Percentiles rank a stretch among this genome's conserved stretches.
phyloP scores from a whole-genome alignment of 805 yeast genomes.

The Lachancea meyersii region DNA sequence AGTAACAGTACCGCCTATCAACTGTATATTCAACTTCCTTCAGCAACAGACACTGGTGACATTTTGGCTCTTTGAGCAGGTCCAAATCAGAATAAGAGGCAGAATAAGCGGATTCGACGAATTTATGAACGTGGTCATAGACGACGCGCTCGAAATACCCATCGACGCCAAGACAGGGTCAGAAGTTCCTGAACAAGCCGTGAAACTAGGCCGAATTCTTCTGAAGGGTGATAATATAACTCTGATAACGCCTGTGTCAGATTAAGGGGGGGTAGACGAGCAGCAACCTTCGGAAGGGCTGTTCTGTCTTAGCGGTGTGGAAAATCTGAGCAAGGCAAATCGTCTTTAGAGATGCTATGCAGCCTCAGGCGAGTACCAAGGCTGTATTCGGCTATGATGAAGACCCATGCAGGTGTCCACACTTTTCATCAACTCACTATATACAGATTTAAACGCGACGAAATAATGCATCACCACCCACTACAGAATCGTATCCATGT shows the following conservation, averaged over 20 bases:
- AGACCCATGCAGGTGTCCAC: background rate
- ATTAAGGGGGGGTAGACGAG: background rate
- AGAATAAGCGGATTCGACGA: constrained; percentile 91
- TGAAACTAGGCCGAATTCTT: constrained; percentile 64
- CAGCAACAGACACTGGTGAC: constrained; percentile 77
- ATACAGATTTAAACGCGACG: constrained; percentile 1
- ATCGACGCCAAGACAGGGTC: constrained; percentile 38
- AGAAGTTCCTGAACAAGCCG: constrained; percentile 25
- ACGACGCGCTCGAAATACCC: constrained; percentile 58
- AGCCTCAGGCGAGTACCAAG: no score
- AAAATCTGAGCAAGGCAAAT: no score
- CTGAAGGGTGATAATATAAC: constrained; percentile 94
- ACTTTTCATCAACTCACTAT: constrained; percentile 2
- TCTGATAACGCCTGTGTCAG: constrained; percentile 41
- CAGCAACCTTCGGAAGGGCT: no score
- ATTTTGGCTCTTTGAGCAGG: constrained; percentile 88
- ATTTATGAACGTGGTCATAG: constrained; percentile 80
- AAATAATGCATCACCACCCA: background rate
- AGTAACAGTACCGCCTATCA: constrained; percentile 79
- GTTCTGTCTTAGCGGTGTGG: no score
- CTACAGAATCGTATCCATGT: constrained; percentile 15
- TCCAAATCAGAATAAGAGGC: constrained; percentile 71
- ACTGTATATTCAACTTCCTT: constrained; percentile 76
- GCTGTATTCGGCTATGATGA: no score
- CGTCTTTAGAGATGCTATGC: no score